Conservation (phyloP, 2,329 filamentous ascomycete genomes). For the Venturia effusa region DNA sequence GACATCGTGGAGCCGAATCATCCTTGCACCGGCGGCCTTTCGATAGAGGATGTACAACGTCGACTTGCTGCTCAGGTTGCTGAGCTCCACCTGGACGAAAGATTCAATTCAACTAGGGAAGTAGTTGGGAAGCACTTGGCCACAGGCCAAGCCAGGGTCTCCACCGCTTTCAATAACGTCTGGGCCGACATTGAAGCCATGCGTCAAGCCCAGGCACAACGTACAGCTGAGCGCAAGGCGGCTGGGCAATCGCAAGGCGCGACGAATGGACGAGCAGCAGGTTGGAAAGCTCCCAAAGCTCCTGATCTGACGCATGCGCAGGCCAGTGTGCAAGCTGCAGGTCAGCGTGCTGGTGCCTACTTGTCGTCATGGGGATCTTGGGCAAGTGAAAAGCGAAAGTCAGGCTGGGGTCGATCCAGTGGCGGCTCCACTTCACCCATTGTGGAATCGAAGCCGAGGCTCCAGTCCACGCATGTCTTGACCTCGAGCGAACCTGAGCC, state of each 20-base stretch:
- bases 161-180: constrained; percentile 73
- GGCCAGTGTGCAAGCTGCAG: constrained; percentile 41
- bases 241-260: constrained; percentile 18
- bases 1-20: constrained; percentile 90
- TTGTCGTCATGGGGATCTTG: constrained; percentile 53
- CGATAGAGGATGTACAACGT: constrained; percentile 88
- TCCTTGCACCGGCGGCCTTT: constrained; percentile 83
- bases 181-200: constrained; percentile 84
- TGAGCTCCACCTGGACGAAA: constrained; percentile 86
- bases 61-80: constrained; percentile 84
- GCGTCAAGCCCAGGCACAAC: constrained; percentile 60
- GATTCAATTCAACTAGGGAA: constrained; percentile 72
- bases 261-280: constrained; percentile 1
- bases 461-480: background rate
- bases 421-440: background rate
- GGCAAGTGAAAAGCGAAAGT: constrained; percentile 65
- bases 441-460: background rate
- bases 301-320: constrained; percentile 45
- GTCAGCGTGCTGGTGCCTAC: constrained; percentile 49
- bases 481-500: background rate
- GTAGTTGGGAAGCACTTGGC: constrained; percentile 82
- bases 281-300: constrained; percentile 18
- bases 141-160: constrained; percentile 78
- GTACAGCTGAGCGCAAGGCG: constrained; percentile 44
- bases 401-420: constrained; percentile 24